Evolutionary conservation across 768 basidiomycete genomes (phyloP).

Genomic region (Sarcodon aspratus): DNA sequence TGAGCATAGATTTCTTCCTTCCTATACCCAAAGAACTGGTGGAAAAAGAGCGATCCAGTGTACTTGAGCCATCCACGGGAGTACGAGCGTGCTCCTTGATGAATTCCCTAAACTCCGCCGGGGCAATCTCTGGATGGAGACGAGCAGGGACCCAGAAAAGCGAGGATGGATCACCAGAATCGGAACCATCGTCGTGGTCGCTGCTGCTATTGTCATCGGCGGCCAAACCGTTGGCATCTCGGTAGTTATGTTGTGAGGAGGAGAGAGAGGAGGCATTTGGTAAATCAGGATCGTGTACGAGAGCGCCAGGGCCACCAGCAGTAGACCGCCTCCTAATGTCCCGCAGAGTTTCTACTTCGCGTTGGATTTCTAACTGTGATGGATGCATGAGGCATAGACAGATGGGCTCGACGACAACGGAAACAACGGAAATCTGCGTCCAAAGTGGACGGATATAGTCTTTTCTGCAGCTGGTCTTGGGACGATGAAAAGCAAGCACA

Average conservation of each 20-base stretch:
- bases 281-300: constrained; percentile 86
- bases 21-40: constrained; percentile 41
- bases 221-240: constrained; percentile 28
- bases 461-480: no score
- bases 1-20: constrained; percentile 88
- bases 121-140: constrained; percentile 95
- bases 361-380: constrained; percentile 75
- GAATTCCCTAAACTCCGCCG: constrained; percentile 90
- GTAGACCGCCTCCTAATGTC: constrained; percentile 80
- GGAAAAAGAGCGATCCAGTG: constrained; percentile 31
- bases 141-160: constrained; percentile 98
- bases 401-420: no score
- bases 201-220: not conserved
- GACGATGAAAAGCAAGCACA: no score
- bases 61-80: constrained; percentile 33
- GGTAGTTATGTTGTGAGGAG: constrained; percentile 18
- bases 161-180: constrained; percentile 60
- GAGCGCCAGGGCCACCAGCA: constrained; percentile 63
- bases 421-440: no score
- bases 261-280: constrained; percentile 59
- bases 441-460: no score
- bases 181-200: constrained; percentile 30
- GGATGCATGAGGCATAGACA: constrained; percentile 38
- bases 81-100: constrained; percentile 81
- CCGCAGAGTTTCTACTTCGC: constrained; percentile 77